Conservation (phyloP, 257 asterid genomes). For the Jacaranda mimosifolia region DNA sequence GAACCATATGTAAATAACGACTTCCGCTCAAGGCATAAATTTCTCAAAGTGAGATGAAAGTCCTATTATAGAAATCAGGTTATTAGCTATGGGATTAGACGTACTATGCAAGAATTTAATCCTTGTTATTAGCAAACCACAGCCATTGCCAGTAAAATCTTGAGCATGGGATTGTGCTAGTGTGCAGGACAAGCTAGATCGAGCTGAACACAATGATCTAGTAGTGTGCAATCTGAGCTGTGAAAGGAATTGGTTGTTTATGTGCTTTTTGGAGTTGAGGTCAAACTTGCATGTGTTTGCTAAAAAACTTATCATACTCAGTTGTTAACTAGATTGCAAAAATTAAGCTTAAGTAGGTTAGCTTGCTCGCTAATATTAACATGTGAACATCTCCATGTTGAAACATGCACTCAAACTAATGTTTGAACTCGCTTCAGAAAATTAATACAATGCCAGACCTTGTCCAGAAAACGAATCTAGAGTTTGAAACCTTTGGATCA, state of each 20-base stretch:
- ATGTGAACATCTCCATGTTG: not conserved
- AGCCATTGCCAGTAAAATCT: not conserved
- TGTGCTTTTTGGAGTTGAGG: not conserved
- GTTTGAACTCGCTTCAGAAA: not conserved
- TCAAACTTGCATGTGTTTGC: not conserved
- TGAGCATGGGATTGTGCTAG: not conserved
- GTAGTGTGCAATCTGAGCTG: not conserved
- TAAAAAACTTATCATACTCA: not conserved
- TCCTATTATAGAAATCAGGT: not conserved
- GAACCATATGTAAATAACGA: conserved; percentile 1
- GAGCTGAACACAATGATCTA: not conserved
- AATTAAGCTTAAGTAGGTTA: not conserved
- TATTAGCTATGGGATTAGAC: not conserved
- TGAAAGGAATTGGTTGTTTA: not conserved
- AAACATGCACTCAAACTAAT: not conserved
- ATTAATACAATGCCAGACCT: not conserved
- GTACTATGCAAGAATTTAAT: not conserved
- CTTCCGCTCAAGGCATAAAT: not conserved
- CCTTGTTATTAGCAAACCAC: not conserved
- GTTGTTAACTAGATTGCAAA: not conserved
- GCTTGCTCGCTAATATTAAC: not conserved
- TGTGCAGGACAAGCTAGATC: not conserved
- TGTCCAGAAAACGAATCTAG: not conserved
- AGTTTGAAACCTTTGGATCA: not conserved
- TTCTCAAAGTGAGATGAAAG: conserved; percentile 6